phyloP scores from a whole-genome alignment of 2,329 filamentous ascomycete genomes.

The Colletotrichum musicola region DNA sequence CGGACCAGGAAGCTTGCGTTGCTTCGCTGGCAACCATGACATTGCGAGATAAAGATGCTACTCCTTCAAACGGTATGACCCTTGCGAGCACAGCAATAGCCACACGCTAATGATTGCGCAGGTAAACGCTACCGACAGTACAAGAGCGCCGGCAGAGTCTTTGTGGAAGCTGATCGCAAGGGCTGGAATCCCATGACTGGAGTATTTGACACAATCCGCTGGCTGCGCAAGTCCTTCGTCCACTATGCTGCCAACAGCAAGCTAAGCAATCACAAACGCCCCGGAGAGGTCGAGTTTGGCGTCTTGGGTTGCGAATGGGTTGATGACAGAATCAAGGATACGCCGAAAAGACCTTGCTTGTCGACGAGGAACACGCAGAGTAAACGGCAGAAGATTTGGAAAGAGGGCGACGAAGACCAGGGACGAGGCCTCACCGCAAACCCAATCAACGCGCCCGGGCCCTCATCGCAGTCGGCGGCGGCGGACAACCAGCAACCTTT shows the following conservation, averaged over 20 bases:
- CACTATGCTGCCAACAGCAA: slow-evolving; percentile 51
- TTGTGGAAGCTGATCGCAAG: slow-evolving; percentile 49
- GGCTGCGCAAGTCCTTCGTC: slow-evolving; percentile 55
- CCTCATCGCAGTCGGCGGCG: too few species aligned
- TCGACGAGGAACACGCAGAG: neutral
- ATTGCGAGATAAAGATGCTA: too few species aligned
- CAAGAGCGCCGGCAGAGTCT: slow-evolving; percentile 45
- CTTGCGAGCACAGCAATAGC: neutral
- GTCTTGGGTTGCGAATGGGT: slow-evolving; percentile 58
- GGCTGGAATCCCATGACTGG: slow-evolving; percentile 52
- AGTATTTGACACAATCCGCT: slow-evolving; percentile 51
- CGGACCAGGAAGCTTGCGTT: neutral
- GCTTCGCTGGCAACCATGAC: too few species aligned
- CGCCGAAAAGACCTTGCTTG: neutral
- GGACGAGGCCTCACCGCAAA: neutral
- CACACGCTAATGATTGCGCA: neutral
- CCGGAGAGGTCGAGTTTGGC: slow-evolving; percentile 55
- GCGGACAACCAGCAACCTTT: neutral
- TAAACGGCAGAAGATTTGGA: slow-evolving; percentile 14
- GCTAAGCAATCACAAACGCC: slow-evolving; percentile 47
- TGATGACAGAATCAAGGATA: neutral
- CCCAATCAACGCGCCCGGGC: neutral
- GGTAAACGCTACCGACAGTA: slow-evolving; percentile 33
- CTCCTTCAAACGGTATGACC: neutral
- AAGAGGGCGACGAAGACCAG: neutral